Conservation (phyloP, 495 filamentous ascomycete genomes). For the Cercophora newfieldiana region DNA sequence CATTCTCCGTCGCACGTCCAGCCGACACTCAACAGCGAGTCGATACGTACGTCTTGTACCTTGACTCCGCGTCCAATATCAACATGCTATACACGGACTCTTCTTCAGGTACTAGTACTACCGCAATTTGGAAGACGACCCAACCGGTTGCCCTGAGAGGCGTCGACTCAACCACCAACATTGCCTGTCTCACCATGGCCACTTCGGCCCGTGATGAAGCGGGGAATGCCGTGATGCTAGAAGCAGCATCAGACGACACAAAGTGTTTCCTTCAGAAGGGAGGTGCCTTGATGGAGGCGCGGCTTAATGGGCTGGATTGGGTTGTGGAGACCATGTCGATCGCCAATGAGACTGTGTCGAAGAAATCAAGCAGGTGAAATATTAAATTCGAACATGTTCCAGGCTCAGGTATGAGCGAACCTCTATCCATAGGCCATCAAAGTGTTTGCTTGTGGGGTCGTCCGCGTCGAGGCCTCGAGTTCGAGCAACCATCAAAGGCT, state of each 20-base stretch:
- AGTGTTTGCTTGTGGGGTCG: too few species aligned
- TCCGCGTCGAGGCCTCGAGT: too few species aligned
- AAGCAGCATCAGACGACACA: slow-evolving; percentile 3
- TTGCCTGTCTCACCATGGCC: slow-evolving; percentile 25
- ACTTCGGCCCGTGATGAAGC: slow-evolving; percentile 3
- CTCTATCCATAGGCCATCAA: too few species aligned
- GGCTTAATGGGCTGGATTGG: slow-evolving; percentile 16
- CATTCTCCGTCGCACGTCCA: slow-evolving; percentile 17
- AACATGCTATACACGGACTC: slow-evolving; percentile 20
- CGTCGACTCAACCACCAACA: slow-evolving; percentile 15
- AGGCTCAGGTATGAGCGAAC: too few species aligned
- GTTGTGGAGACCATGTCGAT: slow-evolving; percentile 14
- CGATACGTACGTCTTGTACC: slow-evolving; percentile 23
- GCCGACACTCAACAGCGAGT: slow-evolving; percentile 14
- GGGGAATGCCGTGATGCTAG: neutral
- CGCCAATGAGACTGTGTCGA: too few species aligned
- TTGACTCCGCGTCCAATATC: slow-evolving; percentile 14
- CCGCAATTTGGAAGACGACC: slow-evolving; percentile 12
- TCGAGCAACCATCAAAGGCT: too few species aligned
- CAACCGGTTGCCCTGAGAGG: slow-evolving; percentile 15
- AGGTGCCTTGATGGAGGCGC: slow-evolving; percentile 19
- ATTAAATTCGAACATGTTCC: too few species aligned
- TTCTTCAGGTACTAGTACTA: neutral
- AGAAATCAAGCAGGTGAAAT: too few species aligned
- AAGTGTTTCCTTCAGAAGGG: slow-evolving; percentile 26